Base-by-base conservation (phyloP, 805 yeast genomes). In the Blastobotrys peoriensis region DNA sequence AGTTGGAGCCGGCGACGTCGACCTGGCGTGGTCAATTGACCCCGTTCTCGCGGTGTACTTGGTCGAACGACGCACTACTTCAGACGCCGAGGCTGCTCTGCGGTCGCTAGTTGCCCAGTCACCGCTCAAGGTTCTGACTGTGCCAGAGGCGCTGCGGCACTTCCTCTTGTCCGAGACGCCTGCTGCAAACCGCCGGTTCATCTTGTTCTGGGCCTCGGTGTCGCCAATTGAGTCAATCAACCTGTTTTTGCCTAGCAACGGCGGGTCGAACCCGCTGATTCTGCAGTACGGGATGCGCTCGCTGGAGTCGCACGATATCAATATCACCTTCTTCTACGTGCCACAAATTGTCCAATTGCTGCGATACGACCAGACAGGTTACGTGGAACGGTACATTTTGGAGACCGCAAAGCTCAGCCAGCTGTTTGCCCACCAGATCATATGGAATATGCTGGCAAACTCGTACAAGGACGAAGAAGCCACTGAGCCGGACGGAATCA, bases 401-500 rank as follows among this genome's bases (percentile, higher is more conserved):
- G 98, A 93, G 61, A 86, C 97, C 1, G 97, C 95, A 1, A 81
- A 83, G 59, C 86, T 88, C 10, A 82, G 93, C 21, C 94, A 86
- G 53, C 69, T 91, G 50, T 93, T 93, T 71, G 89, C 98, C 0
- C 99, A 93, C 64, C 99, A 93, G 65, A 89, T 93, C 52, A 87
- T 93, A 44, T 93, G 99, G 99, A 93, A 93, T 59, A 87, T 93
- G 85, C 66, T 83, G 57, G 98, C 99, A 1, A 93, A 94, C 60
- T 78, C 88, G 50, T 93, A 76, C 64, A 83, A 82, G 54, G 97
- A 86, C 60, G 98, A 91, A 55, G 96, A 91, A 6, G 81, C 87
- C 0, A 70, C 78, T 0, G 72, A 76, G 5, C 93, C 94, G 3
- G 96, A 89, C 64, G 70, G 76, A 1, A 69, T 91, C 57, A 91